Conservation (phyloP, 345 rosid species). For the Eucalyptus guilfoylei region DNA sequence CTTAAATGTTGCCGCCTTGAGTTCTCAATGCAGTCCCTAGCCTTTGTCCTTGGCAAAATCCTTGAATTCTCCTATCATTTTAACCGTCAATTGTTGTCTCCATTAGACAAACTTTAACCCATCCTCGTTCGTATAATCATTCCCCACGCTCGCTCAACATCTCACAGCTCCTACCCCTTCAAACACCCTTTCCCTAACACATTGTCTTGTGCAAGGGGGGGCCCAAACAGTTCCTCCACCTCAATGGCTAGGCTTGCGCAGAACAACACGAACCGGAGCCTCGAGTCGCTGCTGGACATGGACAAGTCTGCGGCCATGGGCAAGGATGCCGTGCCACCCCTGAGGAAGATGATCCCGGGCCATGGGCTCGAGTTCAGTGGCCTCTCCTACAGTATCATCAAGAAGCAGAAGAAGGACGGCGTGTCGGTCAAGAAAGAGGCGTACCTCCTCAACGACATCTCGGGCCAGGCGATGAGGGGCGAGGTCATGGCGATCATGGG, state of each 20-base stretch:
- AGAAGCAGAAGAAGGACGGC: slow-evolving; percentile 50
- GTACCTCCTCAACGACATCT: slow-evolving; percentile 53
- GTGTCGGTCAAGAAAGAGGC: slow-evolving; percentile 40
- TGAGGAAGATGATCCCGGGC: slow-evolving; percentile 19
- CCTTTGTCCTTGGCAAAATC: background rate
- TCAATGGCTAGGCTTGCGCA: slow-evolving; percentile 2
- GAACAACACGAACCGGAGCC: slow-evolving; percentile 8
- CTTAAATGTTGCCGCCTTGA: background rate
- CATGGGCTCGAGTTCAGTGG: slow-evolving; percentile 48
- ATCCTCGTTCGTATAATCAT: background rate
- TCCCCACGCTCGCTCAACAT: background rate
- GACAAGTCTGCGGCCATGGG: slow-evolving; percentile 1
- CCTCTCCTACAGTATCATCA: slow-evolving; percentile 44
- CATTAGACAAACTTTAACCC: background rate
- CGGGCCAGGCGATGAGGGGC: slow-evolving; percentile 64
- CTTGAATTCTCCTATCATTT: background rate
- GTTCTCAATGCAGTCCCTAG: background rate
- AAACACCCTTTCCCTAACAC: background rate
- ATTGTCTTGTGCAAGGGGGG: background rate
- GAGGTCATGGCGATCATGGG: slow-evolving; percentile 78
- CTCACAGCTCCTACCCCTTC: background rate
- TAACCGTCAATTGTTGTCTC: background rate
- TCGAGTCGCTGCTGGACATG: slow-evolving; percentile 36
- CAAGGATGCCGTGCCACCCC: background rate
- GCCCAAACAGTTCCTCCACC: background rate